These are phyloP conservation scores for Saccharomyces uvarum DNA, from an alignment of 1,139 yeast genomes.

Conservation along the genomic window DNA sequence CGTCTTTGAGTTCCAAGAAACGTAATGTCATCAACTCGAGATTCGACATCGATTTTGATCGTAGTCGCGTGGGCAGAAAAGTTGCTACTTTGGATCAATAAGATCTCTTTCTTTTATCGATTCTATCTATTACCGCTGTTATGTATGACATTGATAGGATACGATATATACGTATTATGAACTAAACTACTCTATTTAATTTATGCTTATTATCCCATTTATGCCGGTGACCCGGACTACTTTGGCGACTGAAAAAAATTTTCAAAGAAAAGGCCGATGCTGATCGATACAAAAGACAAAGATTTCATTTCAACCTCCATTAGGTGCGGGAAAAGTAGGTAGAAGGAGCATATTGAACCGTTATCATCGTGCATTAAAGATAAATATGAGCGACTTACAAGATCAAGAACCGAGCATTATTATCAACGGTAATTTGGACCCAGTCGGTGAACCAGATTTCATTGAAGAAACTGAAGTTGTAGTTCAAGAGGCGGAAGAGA, in stretches of 20 bases:
- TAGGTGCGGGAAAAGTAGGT: not conserved
- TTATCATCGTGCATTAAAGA: not conserved
- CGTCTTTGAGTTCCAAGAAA: conserved; percentile 11
- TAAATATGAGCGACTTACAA: conserved; percentile 58
- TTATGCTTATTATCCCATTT: not conserved
- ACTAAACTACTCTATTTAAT: not conserved
- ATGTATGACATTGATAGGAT: not conserved
- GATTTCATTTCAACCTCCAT: not conserved
- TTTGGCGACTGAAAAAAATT: not conserved
- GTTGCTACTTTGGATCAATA: conserved; percentile 24
- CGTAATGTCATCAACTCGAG: conserved; percentile 26
- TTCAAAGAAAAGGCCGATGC: not conserved
- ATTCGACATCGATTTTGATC: conserved; percentile 35
- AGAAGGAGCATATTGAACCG: not conserved
- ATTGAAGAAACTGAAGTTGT: conserved; percentile 34
- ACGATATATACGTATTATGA: not conserved
- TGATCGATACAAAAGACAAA: not conserved
- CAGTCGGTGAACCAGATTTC: conserved; percentile 35
- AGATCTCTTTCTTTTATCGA: not conserved
- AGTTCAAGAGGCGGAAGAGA: conserved; percentile 22
- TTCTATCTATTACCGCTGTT: not conserved
- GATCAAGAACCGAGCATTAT: conserved; percentile 80
- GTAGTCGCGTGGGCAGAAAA: conserved; percentile 35
- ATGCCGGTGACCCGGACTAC: not conserved
- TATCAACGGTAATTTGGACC: conserved; percentile 62